Evolutionary conservation across 352 stramenopile genomes (phyloP).

Genomic region (Phytophthora sp.): DNA sequence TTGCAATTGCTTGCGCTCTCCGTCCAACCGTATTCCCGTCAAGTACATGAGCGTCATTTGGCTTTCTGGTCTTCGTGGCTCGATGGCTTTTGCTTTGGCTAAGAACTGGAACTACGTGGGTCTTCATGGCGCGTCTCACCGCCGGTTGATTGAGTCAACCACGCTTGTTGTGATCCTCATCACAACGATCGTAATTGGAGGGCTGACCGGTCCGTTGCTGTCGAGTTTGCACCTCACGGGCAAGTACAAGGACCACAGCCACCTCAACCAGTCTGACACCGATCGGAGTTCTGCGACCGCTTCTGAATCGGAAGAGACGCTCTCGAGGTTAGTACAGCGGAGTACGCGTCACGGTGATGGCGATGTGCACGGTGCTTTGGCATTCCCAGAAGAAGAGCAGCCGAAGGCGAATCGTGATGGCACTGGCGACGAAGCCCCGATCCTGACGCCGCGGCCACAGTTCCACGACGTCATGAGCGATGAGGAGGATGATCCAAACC

Average conservation of each 20-base stretch:
- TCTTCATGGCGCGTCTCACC: slow-evolving; percentile 67
- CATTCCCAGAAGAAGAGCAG: slow-evolving; percentile 40
- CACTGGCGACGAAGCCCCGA: slow-evolving; percentile 39
- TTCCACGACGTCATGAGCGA: slow-evolving; percentile 70
- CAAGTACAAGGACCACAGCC: slow-evolving; percentile 42
- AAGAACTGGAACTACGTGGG: slow-evolving; percentile 88
- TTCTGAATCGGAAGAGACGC: slow-evolving; percentile 34
- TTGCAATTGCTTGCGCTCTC: slow-evolving; percentile 71
- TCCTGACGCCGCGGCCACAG: slow-evolving; percentile 72
- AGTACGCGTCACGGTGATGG: slow-evolving; percentile 59
- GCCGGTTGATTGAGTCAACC: slow-evolving; percentile 86
- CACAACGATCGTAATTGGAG: slow-evolving; percentile 83
- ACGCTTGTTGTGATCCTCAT: slow-evolving; percentile 89
- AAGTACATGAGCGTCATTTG: slow-evolving; percentile 90
- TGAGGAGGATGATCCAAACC: slow-evolving; percentile 41
- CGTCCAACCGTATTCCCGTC: slow-evolving; percentile 61
- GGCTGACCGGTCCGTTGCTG: slow-evolving; percentile 76
- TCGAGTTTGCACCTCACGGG: slow-evolving; percentile 51
- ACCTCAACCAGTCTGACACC: slow-evolving; percentile 42
- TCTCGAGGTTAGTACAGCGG: slow-evolving; percentile 35
- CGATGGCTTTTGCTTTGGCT: slow-evolving; percentile 92
- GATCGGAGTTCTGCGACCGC: slow-evolving; percentile 44
- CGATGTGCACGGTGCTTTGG: slow-evolving; percentile 33
- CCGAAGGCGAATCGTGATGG: slow-evolving; percentile 26
- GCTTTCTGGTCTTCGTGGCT: slow-evolving; percentile 93